Percentiles rank a stretch among this genome's conserved stretches.
Conservation (phyloP, 2,329 filamentous ascomycete species). For the Leptographium galeiforme region DNA sequence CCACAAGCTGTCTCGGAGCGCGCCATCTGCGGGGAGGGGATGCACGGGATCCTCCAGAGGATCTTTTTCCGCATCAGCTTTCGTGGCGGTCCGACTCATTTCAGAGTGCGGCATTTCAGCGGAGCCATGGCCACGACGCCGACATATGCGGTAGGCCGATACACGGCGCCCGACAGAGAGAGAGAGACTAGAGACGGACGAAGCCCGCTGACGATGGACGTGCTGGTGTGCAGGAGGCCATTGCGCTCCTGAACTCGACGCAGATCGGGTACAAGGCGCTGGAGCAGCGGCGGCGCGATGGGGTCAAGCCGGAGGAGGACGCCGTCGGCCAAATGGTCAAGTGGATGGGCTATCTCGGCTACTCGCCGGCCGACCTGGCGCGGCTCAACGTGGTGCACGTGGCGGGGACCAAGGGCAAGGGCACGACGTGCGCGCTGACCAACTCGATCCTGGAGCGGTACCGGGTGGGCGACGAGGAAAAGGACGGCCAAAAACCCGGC, state of each 20-base stretch:
- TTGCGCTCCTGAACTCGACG: constrained; percentile 74
- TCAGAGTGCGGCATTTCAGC: neutral
- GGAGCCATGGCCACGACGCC: neutral
- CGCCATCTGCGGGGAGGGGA: neutral
- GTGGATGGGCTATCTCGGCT: constrained; percentile 66
- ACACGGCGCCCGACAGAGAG: neutral
- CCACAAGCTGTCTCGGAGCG: neutral
- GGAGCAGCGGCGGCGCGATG: constrained; percentile 63
- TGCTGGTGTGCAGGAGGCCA: constrained; percentile 52
- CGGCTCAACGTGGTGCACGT: constrained; percentile 56
- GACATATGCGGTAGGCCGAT: neutral
- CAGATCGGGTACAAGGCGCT: constrained; percentile 79
- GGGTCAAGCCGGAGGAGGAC: constrained; percentile 44
- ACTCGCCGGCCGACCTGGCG: constrained; percentile 43
- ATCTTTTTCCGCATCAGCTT: neutral
- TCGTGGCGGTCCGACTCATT: neutral
- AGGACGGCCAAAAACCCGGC: constrained; percentile 1
- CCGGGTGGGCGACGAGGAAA: constrained; percentile 15
- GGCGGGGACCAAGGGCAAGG: constrained; percentile 66
- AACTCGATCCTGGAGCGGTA: constrained; percentile 47
- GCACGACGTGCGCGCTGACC: constrained; percentile 56
- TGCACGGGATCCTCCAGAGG: neutral
- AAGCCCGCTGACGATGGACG: neutral
- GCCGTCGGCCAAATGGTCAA: constrained; percentile 67
- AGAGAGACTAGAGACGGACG: neutral